Evolutionary conservation across 768 basidiomycete genomes (phyloP), one percentile per base, ranked within the genome.

Genomic region (Mrakia hoshinonis): DNA sequence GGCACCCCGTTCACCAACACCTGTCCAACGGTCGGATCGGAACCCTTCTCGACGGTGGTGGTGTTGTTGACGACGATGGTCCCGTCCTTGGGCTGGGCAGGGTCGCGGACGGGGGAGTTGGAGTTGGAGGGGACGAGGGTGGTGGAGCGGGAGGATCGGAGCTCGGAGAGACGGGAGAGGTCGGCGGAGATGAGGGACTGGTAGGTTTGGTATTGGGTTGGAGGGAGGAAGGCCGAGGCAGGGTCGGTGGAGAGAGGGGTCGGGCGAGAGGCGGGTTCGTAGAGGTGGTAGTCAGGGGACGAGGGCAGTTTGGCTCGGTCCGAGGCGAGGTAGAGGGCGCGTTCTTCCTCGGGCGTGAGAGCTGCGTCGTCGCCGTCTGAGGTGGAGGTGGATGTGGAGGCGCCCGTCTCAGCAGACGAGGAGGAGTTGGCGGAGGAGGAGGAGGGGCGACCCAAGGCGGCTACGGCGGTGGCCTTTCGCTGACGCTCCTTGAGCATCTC

Each of bases 1-100:
- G 91, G 89, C 4, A 86, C 79, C 75, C 90, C 88, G 81, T 99
- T 98, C 81, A 98, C 82, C 73, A 99, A 84, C 74, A 97, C 84
- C 22, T 47, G 38, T 2, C 72, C 72, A 12, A 73, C 34, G 39
- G 24, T 11, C 0, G 70, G 70, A 54, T 71, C 70, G 1, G 54
- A n/a, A 22, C 54, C 54, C 18, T 43, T 1, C 12, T 63, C 38
- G 7, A 64, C 22, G 24, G 22, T 26, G n/a, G 54, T 36, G 22
- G 39, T 26, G 9, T 39, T 22, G 36, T 51, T n/a, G 54, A 71
- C 46, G 47, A 20, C 26, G 64, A 71, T 24, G 11, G 64, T 48
- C 29, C 70, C 70, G 48, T 66, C 55, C 18, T 62, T 63, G 38
- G 46, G 31, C 18, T 43, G 15, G 34, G 11, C 34, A 15, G 43